A percentile compares a stretch with the other conserved stretches of the same genome.
Evolutionary conservation across 2,329 filamentous ascomycete genomes (phyloP).

Genomic region (Nannizziopsis barbatae): DNA sequence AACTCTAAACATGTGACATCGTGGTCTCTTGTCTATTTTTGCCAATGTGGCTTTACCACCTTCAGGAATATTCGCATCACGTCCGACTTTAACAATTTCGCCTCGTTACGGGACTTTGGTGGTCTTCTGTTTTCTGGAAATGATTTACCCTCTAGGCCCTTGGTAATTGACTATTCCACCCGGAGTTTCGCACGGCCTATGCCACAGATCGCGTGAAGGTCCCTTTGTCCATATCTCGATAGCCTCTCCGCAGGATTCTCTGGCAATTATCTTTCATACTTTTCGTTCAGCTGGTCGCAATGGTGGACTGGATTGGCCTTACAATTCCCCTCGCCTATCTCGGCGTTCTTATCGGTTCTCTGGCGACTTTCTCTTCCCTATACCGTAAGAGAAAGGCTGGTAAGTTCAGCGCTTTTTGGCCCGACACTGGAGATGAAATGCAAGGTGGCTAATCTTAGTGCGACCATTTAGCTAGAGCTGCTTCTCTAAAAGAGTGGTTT

Average conservation of each 20-base stretch:
- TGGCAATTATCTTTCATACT: not conserved
- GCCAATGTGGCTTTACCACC: conserved; percentile 7
- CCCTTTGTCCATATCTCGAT: not conserved
- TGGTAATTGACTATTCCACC: not conserved
- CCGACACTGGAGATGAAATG: not conserved
- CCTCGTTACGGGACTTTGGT: not conserved
- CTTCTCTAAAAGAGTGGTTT: conserved; percentile 90
- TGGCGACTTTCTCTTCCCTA: conserved; percentile 83
- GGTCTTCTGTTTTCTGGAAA: not conserved
- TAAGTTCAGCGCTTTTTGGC: conserved; percentile 35
- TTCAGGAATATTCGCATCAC: too few species aligned
- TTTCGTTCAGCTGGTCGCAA: conserved; percentile 19
- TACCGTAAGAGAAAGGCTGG: conserved; percentile 86
- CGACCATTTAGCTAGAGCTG: conserved; percentile 52
- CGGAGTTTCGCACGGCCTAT: not conserved
- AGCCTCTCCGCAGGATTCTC: not conserved
- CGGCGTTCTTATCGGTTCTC: conserved; percentile 70
- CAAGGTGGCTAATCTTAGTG: conserved; percentile 17
- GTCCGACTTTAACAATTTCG: too few species aligned
- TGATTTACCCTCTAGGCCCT: not conserved
- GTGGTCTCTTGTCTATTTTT: conserved; percentile 2
- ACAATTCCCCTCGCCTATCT: conserved; percentile 83
- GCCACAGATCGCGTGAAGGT: not conserved
- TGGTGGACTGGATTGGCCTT: conserved; percentile 71
- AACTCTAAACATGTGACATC: conserved; percentile 11